phyloP scores from a whole-genome alignment of 2,329 filamentous ascomycete genomes.

The Mollisiaceae sp. region DNA sequence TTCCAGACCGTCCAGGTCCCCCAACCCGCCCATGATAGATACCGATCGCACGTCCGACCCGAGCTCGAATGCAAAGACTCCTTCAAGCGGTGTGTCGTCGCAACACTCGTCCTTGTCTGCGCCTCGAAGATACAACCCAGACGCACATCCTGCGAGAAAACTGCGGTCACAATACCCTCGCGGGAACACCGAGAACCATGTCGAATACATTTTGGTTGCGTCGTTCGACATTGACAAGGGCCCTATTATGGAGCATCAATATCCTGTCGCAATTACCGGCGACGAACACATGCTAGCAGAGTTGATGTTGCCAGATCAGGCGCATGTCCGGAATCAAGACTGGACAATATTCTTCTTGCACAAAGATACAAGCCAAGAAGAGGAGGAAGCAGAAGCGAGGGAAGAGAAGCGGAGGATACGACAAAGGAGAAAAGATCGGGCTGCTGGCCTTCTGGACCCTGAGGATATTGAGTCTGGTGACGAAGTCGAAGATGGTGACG shows the following conservation, averaged over 20 bases:
- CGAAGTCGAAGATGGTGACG: conserved; percentile 52
- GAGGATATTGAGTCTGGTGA: conserved; percentile 52
- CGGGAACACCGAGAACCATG: conserved; percentile 84
- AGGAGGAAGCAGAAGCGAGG: conserved; percentile 76
- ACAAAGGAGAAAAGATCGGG: conserved; percentile 56
- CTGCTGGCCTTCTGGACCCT: conserved; percentile 51
- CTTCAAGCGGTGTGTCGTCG: conserved; percentile 61
- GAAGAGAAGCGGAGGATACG: conserved; percentile 57
- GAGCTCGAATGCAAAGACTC: conserved; percentile 64
- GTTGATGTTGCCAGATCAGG: conserved; percentile 97
- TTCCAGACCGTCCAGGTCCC: conserved; percentile 59
- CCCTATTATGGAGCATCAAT: conserved; percentile 98
- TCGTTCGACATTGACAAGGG: conserved; percentile 97
- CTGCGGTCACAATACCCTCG: conserved; percentile 77
- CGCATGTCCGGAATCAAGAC: conserved; percentile 91
- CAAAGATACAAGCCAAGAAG: conserved; percentile 85
- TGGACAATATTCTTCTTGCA: conserved; percentile 99
- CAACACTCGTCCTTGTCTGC: conserved; percentile 65
- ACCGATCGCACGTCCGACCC: conserved; percentile 62
- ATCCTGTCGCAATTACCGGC: conserved; percentile 90
- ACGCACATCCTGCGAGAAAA: conserved; percentile 58
- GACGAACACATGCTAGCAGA: conserved; percentile 98
- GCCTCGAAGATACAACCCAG: conserved; percentile 55
- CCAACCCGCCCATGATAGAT: conserved; percentile 54
- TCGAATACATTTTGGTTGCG: conserved; percentile 97